Base-by-base conservation (phyloP, 78 protist species). In the Dictyostelium citrinum region DNA sequence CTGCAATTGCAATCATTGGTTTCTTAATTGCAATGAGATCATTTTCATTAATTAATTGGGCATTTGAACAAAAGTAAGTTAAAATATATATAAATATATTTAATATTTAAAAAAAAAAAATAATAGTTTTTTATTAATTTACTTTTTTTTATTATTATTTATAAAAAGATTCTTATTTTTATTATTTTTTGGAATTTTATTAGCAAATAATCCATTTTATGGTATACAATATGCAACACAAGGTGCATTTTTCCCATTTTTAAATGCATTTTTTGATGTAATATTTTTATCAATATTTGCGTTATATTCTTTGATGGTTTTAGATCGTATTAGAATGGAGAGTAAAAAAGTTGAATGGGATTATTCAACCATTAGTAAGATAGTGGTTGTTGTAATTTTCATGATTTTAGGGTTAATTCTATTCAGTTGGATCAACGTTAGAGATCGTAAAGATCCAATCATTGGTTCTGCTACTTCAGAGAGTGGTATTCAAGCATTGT, bases 391-490 rank as follows among this genome's bases (percentile, higher is more conserved):
- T 60, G 61, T 16, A 0, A 20, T 78, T 16, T 88, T 88, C 46
- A 29, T 74, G 33, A 22, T 78, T 20, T 61, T 76, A n/a, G 85
- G 93, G 79, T 67, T 68, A 1, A 22, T 46, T 33, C 37, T 88
- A 33, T 88, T 88, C 41, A 33, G 85, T 29, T 78, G 84, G 84
- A 78, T 88, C 41, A 88, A 82, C 79, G 27, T 78, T 61, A 60
- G 85, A 27, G 93, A 88, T 88, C 67, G 85, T 27, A 88, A 78
- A 41, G 85, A 88, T 45, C 93, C 93, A 76, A 68, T 88, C 27
- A 14, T 88, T 29, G 85, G 85, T 12, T 64, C 85, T 43, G 81
- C 93, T 4, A 43, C 60, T 1, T 43, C 93, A 20, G 80, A 33
- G 3, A 78, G 37, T 67, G 93, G 93, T 22, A 76, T 88, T 78